Conservation (phyloP, 2,329 filamentous ascomycete species). For the Paecilomyces fulvus region DNA sequence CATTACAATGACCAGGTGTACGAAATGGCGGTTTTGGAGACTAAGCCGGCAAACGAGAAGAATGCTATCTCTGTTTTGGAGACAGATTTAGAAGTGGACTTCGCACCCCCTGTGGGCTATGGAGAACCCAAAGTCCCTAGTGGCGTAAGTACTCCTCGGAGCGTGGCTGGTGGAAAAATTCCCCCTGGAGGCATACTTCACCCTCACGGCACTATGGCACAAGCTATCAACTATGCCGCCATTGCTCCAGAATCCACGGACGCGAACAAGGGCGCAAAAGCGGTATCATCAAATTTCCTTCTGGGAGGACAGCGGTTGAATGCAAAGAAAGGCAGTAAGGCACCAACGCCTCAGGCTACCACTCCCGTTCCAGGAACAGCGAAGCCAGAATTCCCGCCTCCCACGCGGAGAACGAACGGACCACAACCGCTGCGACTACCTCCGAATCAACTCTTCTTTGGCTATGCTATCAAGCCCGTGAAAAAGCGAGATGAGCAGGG, state of each 20-base stretch:
- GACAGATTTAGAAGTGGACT: constrained; percentile 93
- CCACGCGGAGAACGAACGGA: constrained; percentile 55
- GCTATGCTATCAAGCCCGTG: constrained; percentile 83
- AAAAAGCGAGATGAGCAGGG: constrained; percentile 64
- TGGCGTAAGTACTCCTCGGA: constrained; percentile 80
- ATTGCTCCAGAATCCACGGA: constrained; percentile 71
- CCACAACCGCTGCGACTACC: constrained; percentile 78
- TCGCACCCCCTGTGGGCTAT: constrained; percentile 88
- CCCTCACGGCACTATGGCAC: constrained; percentile 86
- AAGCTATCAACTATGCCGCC: constrained; percentile 90
- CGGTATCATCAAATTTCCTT: constrained; percentile 67
- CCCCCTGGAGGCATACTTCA: constrained; percentile 69
- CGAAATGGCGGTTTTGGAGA: constrained; percentile 86
- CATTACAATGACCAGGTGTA: constrained; percentile 92
- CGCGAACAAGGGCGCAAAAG: constrained; percentile 53
- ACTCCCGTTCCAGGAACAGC: constrained; percentile 59
- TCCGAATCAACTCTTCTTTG: constrained; percentile 91
- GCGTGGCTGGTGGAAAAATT: constrained; percentile 50
- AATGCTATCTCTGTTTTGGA: constrained; percentile 89
- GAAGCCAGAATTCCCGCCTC: constrained; percentile 36
- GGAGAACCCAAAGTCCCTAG: constrained; percentile 72
- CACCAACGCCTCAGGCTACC: constrained; percentile 60
- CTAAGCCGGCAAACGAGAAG: constrained; percentile 74
- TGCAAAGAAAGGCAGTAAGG: constrained; percentile 72
- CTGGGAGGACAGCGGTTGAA: constrained; percentile 74